Evolutionary conservation across 805 yeast species (phyloP).

Genomic region (Komagataella pseudopastoris): DNA sequence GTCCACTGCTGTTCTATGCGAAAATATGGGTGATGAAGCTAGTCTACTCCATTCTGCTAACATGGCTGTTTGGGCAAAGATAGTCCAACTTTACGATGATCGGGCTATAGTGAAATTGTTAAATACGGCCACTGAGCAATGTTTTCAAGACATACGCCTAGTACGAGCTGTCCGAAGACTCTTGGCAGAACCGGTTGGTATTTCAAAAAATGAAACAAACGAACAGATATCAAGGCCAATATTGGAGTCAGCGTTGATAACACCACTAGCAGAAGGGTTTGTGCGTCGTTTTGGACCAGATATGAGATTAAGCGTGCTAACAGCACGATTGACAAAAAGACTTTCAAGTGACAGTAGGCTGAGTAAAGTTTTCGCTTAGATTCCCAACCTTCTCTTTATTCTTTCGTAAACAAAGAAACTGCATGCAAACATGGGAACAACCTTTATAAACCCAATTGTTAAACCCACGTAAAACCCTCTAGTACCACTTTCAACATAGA

Average conservation of each 20-base stretch:
- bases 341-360: background rate
- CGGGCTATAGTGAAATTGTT: background rate
- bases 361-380: background rate
- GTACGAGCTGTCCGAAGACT: background rate
- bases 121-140: background rate
- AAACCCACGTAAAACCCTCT: slow-evolving; percentile 90
- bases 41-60: background rate
- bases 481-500: slow-evolving; percentile 64
- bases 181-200: background rate
- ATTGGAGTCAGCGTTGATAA: background rate
- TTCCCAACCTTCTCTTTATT: slow-evolving; percentile 30
- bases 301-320: background rate
- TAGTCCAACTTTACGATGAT: background rate
- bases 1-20: background rate
- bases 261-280: background rate
- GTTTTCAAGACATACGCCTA: background rate
- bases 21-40: background rate
- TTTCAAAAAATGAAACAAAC: background rate
- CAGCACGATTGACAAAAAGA: background rate
- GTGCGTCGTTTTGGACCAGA: background rate
- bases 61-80: background rate
- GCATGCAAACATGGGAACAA: slow-evolving; percentile 95
- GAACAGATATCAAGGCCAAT: background rate
- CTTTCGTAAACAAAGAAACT: slow-evolving; percentile 91
- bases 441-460: slow-evolving; percentile 89